phyloP scores from a whole-genome alignment of 345 rosid species.

The Salix viminalis region DNA sequence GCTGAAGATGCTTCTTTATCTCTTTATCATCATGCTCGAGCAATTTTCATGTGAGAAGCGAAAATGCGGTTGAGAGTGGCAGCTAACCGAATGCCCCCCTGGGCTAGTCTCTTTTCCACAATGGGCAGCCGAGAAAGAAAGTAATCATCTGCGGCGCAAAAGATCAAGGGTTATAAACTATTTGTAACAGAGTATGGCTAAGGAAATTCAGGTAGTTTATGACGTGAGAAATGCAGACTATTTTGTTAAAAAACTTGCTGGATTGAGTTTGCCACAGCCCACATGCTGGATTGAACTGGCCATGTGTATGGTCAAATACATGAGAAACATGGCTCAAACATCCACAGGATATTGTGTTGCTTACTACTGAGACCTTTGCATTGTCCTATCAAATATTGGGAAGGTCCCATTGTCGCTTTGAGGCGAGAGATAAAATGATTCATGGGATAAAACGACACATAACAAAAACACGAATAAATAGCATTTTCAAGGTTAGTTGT shows the following conservation, averaged over 20 bases:
- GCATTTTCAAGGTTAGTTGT: no score
- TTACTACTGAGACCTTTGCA: not conserved
- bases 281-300: constrained; percentile 6
- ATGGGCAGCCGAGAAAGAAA: constrained; percentile 74
- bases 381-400: not conserved
- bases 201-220: not conserved
- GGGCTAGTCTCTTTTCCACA: constrained; percentile 79
- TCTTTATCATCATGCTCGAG: constrained; percentile 31
- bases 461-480: not conserved
- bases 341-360: not conserved
- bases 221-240: not conserved
- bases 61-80: constrained; percentile 77
- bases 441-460: not conserved
- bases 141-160: constrained; percentile 51
- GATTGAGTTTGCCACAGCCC: not conserved
- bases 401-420: not conserved
- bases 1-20: constrained; percentile 19
- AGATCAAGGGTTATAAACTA: constrained; percentile 4
- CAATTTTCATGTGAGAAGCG: constrained; percentile 35
- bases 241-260: not conserved
- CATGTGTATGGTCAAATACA: not conserved
- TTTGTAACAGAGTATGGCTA: not conserved
- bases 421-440: not conserved
- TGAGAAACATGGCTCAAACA: not conserved
- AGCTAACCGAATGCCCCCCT: constrained; percentile 79